Conservation (phyloP, 139 green algal species). For the Chlorokybus atmophyticus region DNA sequence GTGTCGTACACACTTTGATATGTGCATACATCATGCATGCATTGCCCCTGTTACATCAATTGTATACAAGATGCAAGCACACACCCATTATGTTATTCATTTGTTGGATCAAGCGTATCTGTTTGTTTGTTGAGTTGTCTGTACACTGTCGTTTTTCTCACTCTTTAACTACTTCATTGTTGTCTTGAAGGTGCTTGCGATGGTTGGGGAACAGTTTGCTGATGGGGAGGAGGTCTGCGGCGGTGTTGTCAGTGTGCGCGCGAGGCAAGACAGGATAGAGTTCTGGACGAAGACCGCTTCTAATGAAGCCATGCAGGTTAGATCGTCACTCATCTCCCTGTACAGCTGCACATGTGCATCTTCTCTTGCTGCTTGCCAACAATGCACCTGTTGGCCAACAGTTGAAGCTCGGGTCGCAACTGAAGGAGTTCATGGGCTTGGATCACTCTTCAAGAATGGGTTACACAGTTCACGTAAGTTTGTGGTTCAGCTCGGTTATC, state of each 20-base stretch:
- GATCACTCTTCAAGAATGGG: constrained; percentile 58
- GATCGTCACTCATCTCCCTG: not conserved
- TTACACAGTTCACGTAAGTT: constrained; percentile 65
- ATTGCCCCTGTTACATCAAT: no score
- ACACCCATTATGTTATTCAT: no score
- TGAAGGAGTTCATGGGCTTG: constrained; percentile 83
- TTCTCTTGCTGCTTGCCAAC: constrained; percentile 1
- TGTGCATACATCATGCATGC: no score
- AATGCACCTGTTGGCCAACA: constrained; percentile 1
- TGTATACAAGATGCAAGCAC: no score
- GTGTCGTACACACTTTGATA: no score
- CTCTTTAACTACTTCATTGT: no score
- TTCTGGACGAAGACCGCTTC: constrained; percentile 79
- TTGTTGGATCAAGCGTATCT: no score
- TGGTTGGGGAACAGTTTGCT: constrained; percentile 95
- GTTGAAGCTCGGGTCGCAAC: constrained; percentile 56
- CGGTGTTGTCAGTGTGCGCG: constrained; percentile 79
- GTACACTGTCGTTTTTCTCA: no score
- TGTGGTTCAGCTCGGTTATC: no score
- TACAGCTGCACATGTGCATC: constrained; percentile 1
- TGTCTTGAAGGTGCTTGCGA: constrained; percentile 87
- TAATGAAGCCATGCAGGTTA: constrained; percentile 49
- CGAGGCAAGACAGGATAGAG: constrained; percentile 71
- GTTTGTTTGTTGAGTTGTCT: no score
- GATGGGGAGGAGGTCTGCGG: constrained; percentile 92